Evolutionary conservation across 2,329 filamentous ascomycete species (phyloP), one percentile per base, ranked within the genome.

Genomic region (Pseudogymnoascus sp.): DNA sequence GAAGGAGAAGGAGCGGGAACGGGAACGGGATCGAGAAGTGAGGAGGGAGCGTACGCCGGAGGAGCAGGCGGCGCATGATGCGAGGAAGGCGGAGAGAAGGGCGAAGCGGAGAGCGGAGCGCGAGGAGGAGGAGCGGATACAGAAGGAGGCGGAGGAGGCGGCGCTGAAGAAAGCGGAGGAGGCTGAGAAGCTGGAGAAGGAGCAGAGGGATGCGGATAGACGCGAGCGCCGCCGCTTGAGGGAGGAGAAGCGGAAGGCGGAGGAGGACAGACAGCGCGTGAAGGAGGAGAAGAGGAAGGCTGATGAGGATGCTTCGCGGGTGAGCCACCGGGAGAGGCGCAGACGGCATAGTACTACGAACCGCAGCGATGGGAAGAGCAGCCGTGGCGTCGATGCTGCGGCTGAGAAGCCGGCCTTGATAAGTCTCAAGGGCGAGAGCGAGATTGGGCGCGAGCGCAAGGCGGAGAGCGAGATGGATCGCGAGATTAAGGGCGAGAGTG

Each of bases 61-160:
- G 50, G 71, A 73, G 38, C 70, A 74, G 64, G 68, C 67, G 31
- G 71, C 69, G 17, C 71, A 72, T 61, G 71, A 73, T 6, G 66
- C 65, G 40, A 66, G 71, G 7, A 74, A 71, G 63, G 68, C 67
- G 9, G 69, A 70, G 26, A 65, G 68, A 31, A 64, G 67, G 19
- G 66, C 66, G 1, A 44, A 44, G 13, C 40, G 40, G 5, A 9
- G 8, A 11, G 17, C 40, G 21, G 40, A 44, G 40, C 40, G 40
- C 17, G 40, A 44, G 40, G 31, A 31, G 8, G 33, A 61, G 8
- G 26, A 38, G 35, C 13, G 21, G 36, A 31, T 31, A 13, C 23
- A 17, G 23, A 35, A 2, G 6, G 50, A 57, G 11, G 50, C 50
- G 7, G 50, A 57, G 23, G 23, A 28, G 17, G 15, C 13, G 23